A percentile compares a stretch with the other conserved stretches of the same genome.
phyloP scores from a whole-genome alignment of 208 protist genomes.

The Tritrichomonas foetus region DNA sequence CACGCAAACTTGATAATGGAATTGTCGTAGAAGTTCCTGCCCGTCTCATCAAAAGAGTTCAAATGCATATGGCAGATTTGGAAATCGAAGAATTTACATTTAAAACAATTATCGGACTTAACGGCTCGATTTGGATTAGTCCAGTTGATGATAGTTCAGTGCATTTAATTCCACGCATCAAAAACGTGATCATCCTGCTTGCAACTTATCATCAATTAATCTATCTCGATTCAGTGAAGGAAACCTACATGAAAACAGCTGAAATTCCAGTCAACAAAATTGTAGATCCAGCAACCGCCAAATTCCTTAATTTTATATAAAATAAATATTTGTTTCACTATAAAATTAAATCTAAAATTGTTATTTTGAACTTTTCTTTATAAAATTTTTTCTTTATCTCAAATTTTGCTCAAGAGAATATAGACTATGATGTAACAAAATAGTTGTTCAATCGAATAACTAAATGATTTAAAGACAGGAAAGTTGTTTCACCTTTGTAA shows the following conservation, averaged over 20 bases:
- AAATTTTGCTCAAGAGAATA: too few species aligned
- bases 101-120: slow-evolving; percentile 18
- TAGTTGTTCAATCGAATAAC: too few species aligned
- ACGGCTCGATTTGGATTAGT: not conserved
- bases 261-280: not conserved
- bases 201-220: not conserved
- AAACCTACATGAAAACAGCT: not conserved
- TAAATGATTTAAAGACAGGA: too few species aligned
- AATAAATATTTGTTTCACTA: too few species aligned
- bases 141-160: not conserved
- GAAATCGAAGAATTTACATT: not conserved
- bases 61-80: not conserved
- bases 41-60: not conserved
- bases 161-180: not conserved
- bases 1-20: not conserved
- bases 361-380: too few species aligned
- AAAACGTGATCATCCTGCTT: not conserved
- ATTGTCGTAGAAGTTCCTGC: slow-evolving; percentile 15
- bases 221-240: not conserved
- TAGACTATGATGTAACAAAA: too few species aligned
- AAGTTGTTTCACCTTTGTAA: too few species aligned
- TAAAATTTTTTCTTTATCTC: too few species aligned
- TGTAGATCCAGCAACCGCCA: not conserved
- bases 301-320: not conserved
- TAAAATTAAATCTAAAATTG: too few species aligned